phyloP scores from a whole-genome alignment of 1,139 yeast genomes.

The Pneumocystis oryctolagi region DNA sequence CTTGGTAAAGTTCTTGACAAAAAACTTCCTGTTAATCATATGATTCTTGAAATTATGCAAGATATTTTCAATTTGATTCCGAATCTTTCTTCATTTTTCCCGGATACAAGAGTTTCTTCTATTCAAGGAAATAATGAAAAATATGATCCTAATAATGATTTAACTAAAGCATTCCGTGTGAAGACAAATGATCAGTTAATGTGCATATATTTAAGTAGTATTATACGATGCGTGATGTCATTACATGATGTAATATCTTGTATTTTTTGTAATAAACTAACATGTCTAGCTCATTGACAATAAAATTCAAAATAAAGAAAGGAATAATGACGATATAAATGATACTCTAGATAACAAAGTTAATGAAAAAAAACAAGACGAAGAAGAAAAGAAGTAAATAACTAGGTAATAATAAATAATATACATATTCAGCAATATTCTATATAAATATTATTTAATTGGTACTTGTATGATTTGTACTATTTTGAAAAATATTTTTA shows the following conservation, averaged over 20 bases:
- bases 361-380: neutral
- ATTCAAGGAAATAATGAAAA: slow-evolving; percentile 9
- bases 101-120: slow-evolving; percentile 12
- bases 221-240: slow-evolving; percentile 88
- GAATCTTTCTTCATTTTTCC: slow-evolving; percentile 39
- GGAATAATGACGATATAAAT: neutral
- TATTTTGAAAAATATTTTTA: neutral
- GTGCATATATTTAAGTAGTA: slow-evolving; percentile 77
- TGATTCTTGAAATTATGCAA: slow-evolving; percentile 80
- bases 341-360: neutral
- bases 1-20: slow-evolving; percentile 59
- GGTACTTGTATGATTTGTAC: neutral
- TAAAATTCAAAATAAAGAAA: slow-evolving; percentile 51
- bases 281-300: slow-evolving; percentile 54
- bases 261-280: neutral
- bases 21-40: slow-evolving; percentile 74
- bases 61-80: slow-evolving; percentile 90
- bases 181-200: slow-evolving; percentile 92
- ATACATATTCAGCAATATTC: neutral
- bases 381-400: neutral
- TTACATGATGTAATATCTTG: slow-evolving; percentile 48
- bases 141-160: slow-evolving; percentile 25
- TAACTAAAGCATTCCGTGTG: slow-evolving; percentile 69
- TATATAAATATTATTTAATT: neutral
- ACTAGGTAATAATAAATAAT: neutral